phyloP scores from a whole-genome alignment of 441 rosid species.

The Populus trichocarpa region DNA sequence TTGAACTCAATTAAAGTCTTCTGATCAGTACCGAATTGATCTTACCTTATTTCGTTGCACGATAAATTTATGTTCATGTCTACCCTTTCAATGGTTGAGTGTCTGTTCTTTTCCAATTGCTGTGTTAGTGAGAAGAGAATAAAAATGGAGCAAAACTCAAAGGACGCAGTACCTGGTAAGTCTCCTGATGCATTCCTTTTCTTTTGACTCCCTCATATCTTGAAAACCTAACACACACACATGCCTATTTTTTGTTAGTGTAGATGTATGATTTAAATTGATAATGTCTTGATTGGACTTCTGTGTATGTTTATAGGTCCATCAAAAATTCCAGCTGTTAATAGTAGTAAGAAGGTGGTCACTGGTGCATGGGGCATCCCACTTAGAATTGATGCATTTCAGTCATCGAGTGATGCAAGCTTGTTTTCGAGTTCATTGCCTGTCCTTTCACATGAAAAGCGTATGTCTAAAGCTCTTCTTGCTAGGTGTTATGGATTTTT shows the following conservation, averaged over 20 bases:
- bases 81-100: neutral
- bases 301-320: constrained; percentile 26
- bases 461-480: constrained; percentile 34
- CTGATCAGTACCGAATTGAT: neutral
- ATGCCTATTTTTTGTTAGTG: neutral
- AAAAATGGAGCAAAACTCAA: constrained; percentile 43
- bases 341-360: constrained; percentile 26
- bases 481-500: neutral
- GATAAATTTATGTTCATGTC: neutral
- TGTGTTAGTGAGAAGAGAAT: constrained; percentile 22
- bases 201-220: neutral
- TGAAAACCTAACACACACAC: neutral
- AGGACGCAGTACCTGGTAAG: constrained; percentile 24
- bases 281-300: constrained; percentile 1
- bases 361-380: constrained; percentile 52
- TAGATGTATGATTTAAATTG: neutral
- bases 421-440: constrained; percentile 82
- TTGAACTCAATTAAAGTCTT: neutral
- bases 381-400: constrained; percentile 29
- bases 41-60: neutral
- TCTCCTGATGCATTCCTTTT: constrained; percentile 30
- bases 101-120: constrained; percentile 1
- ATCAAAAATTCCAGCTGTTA: constrained; percentile 27
- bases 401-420: constrained; percentile 57
- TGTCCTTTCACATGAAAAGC: constrained; percentile 62